phyloP scores from a whole-genome alignment of 768 basidiomycete species.

The Boletus subparvulus region DNA sequence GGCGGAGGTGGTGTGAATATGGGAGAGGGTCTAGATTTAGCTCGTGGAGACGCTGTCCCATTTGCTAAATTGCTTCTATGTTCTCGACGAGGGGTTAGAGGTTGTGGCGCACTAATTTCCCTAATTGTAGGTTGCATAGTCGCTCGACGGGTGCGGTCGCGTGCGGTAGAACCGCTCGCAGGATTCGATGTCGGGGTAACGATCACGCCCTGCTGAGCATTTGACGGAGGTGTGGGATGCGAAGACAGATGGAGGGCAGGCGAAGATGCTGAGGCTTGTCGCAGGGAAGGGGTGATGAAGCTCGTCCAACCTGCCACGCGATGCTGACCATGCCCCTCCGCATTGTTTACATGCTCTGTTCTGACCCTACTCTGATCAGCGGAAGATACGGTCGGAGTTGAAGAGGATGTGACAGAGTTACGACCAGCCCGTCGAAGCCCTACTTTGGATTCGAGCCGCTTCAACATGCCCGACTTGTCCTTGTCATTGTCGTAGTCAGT shows the following conservation, averaged over 20 bases:
- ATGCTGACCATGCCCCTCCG: conserved; percentile 37
- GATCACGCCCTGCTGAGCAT: conserved; percentile 47
- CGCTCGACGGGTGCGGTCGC: conserved; percentile 44
- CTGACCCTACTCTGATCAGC: conserved; percentile 22
- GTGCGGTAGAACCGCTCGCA: conserved; percentile 46
- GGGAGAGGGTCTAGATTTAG: conserved; percentile 35
- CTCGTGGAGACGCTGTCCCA: conserved; percentile 32
- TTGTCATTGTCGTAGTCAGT: conserved; percentile 39
- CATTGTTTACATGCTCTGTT: conserved; percentile 36
- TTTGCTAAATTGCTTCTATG: conserved; percentile 21
- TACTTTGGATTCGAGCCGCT: conserved; percentile 49
- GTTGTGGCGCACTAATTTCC: conserved; percentile 44
- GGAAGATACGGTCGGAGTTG: conserved; percentile 39
- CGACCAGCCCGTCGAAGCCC: conserved; percentile 48
- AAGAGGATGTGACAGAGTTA: conserved; percentile 39
- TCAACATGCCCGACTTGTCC: conserved; percentile 46
- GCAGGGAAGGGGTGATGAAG: conserved; percentile 65
- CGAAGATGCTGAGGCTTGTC: conserved; percentile 72
- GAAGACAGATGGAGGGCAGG: conserved; percentile 68
- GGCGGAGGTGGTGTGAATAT: conserved; percentile 31
- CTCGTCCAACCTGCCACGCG: conserved; percentile 55
- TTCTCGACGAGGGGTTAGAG: conserved; percentile 36
- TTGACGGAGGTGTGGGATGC: conserved; percentile 53
- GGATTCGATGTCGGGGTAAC: conserved; percentile 49
- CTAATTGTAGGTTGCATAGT: conserved; percentile 34